phyloP scores from a whole-genome alignment of 2,329 filamentous ascomycete species.

The Aspergillus vadensis region DNA sequence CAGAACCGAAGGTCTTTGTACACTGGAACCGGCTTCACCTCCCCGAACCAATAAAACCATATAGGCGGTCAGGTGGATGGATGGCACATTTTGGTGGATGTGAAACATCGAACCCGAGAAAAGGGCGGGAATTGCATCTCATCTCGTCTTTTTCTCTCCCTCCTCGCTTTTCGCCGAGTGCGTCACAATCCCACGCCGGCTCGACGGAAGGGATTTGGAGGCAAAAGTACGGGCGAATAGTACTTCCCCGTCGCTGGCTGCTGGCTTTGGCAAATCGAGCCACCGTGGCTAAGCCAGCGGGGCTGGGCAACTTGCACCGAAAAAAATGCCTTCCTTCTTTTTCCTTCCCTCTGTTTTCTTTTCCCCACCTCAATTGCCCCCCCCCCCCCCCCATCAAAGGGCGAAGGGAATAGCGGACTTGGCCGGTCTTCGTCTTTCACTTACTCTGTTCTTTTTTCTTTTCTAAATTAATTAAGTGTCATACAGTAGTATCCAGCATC shows the following conservation, averaged over 20 bases:
- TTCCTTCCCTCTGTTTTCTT: neutral
- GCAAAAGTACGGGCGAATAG: slow-evolving; percentile 3
- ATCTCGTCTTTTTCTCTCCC: neutral
- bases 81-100: neutral
- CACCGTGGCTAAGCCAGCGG: neutral
- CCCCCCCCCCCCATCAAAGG: neutral
- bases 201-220: neutral
- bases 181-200: neutral
- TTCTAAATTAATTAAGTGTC: neutral
- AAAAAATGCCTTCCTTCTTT: neutral
- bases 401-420: neutral
- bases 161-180: neutral
- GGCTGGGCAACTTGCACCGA: neutral
- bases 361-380: neutral
- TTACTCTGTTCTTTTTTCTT: no score
- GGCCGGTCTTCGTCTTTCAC: neutral
- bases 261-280: neutral
- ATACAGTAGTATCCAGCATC: neutral
- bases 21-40: neutral
- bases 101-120: slow-evolving; percentile 2
- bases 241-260: neutral
- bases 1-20: slow-evolving; percentile 1
- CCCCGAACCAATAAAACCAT: slow-evolving; percentile 6
- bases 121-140: neutral
- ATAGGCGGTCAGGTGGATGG: neutral